Conservation (phyloP, 495 filamentous ascomycete genomes). For the Aspergillus haitiensis region DNA sequence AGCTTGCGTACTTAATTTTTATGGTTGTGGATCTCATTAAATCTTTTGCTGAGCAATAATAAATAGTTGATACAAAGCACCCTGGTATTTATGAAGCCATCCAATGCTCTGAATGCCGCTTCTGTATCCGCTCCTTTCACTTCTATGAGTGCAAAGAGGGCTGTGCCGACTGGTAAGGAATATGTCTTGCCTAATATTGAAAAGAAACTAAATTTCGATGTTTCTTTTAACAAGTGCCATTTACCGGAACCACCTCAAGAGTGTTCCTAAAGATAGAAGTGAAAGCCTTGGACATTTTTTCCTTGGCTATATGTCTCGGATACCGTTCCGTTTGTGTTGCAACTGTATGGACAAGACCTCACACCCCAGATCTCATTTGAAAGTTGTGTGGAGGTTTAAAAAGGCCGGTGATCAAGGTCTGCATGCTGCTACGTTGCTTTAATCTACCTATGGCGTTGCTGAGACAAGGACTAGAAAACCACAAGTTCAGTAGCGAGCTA, state of each 20-base stretch:
- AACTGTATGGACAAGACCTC: slow-evolving; percentile 14
- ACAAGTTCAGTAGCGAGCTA: slow-evolving; percentile 5
- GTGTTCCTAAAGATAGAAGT: background rate
- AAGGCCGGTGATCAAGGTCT: slow-evolving; percentile 8
- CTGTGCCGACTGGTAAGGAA: slow-evolving; percentile 7
- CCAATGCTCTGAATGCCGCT: slow-evolving; percentile 15
- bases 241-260: slow-evolving; percentile 6
- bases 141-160: slow-evolving; percentile 13
- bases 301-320: background rate
- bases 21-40: background rate
- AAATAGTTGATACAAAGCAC: slow-evolving; percentile 2
- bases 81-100: slow-evolving; percentile 12
- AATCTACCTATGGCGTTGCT: background rate
- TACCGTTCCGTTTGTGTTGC: slow-evolving; percentile 8
- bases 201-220: background rate
- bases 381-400: slow-evolving; percentile 10
- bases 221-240: background rate
- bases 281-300: background rate
- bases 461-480: background rate
- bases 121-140: slow-evolving; percentile 17
- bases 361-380: slow-evolving; percentile 8
- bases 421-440: background rate
- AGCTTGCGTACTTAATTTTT: no score
- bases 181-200: background rate
- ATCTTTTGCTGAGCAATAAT: background rate